phyloP scores from a whole-genome alignment of 768 basidiomycete species.

The Candolleomyces aberdarensis region DNA sequence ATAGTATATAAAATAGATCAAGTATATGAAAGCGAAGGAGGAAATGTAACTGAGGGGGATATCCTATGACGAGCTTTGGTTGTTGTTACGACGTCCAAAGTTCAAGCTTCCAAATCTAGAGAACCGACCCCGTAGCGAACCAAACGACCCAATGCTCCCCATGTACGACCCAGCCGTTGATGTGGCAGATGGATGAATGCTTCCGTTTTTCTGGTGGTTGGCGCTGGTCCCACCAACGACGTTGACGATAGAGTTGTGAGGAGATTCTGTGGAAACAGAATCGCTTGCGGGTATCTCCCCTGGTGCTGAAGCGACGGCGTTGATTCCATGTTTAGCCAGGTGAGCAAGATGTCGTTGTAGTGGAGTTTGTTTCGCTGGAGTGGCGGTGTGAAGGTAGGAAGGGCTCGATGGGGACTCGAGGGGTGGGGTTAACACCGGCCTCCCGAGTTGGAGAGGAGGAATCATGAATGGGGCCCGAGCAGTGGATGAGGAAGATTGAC shows the following conservation, averaged over 20 bases:
- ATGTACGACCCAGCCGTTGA: conserved; percentile 64
- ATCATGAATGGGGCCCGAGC: conserved; percentile 39
- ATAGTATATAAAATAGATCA: too few species aligned
- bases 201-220: conserved; percentile 1
- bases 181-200: conserved; percentile 44
- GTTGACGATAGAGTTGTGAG: conserved; percentile 73
- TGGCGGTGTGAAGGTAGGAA: conserved; percentile 16
- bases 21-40: conserved; percentile 1
- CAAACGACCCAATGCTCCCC: conserved; percentile 54
- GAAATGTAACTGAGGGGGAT: conserved; percentile 2
- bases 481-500: conserved; percentile 44
- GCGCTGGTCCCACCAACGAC: conserved; percentile 45
- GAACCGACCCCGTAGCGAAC: conserved; percentile 69
- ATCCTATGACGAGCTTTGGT: conserved; percentile 11
- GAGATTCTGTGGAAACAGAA: conserved; percentile 55
- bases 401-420: conserved; percentile 32
- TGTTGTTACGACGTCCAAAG: conserved; percentile 49
- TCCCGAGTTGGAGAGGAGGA: conserved; percentile 52
- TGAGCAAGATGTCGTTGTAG: conserved; percentile 80
- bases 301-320: conserved; percentile 75
- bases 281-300: conserved; percentile 59
- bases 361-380: conserved; percentile 57
- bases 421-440: conserved; percentile 41
- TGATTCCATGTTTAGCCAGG: conserved; percentile 79
- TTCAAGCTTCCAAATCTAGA: conserved; percentile 75